Evolutionary conservation across 73 alveolate species (phyloP).

Genomic region (Chromera velia): DNA sequence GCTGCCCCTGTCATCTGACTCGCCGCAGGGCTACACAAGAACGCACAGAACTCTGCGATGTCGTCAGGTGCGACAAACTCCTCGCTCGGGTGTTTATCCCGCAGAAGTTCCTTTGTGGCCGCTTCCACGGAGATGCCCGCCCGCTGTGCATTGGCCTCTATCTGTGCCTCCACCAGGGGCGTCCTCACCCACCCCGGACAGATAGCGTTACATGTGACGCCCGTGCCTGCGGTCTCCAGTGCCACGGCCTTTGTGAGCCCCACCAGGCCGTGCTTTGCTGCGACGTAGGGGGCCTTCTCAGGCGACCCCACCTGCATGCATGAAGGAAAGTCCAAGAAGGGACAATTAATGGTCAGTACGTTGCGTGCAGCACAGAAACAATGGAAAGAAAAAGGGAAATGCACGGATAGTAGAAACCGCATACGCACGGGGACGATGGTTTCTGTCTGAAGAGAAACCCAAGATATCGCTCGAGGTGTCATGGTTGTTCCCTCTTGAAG

Average conservation of each 20-base stretch:
- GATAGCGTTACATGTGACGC: constrained; percentile 43
- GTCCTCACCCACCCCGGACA: constrained; percentile 56
- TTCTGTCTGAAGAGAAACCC: too few species aligned
- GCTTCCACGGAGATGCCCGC: constrained; percentile 31
- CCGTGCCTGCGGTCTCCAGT: constrained; percentile 42
- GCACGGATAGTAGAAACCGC: not conserved
- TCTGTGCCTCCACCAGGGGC: constrained; percentile 26
- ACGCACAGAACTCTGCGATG: constrained; percentile 33
- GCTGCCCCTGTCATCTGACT: constrained; percentile 42
- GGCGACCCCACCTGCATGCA: constrained; percentile 46
- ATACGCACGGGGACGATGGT: too few species aligned
- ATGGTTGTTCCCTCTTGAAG: too few species aligned
- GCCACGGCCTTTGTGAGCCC: constrained; percentile 53
- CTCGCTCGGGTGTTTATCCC: constrained; percentile 43
- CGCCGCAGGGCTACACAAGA: constrained; percentile 43
- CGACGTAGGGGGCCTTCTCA: constrained; percentile 46
- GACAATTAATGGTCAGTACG: not conserved
- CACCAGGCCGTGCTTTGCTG: constrained; percentile 48
- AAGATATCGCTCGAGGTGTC: too few species aligned
- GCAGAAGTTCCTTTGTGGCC: constrained; percentile 27
- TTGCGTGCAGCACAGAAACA: not conserved
- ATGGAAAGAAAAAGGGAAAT: not conserved
- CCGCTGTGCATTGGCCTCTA: constrained; percentile 25
- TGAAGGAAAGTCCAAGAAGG: not conserved
- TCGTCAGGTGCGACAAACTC: constrained; percentile 32